A percentile compares a stretch with the other conserved stretches of the same genome.
Conservation (phyloP, 306 rosid species). For the Vigna angularis region DNA sequence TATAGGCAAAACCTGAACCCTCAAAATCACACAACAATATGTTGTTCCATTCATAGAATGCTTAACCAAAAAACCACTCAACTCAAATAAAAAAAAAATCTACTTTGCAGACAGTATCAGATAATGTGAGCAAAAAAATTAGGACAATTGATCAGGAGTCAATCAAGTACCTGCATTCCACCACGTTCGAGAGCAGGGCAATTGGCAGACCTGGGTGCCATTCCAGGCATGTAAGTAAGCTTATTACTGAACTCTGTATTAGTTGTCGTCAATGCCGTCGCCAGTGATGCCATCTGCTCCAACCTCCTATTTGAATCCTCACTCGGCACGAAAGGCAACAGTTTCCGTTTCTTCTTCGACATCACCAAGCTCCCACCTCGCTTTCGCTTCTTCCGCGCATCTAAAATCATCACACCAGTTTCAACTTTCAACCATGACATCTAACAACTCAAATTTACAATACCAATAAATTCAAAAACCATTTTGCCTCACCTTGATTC, state of each 20-base stretch:
- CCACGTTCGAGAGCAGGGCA: conserved; percentile 68
- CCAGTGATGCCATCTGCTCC: conserved; percentile 91
- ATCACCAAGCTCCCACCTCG: conserved; percentile 60
- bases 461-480: not conserved
- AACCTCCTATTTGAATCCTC: conserved; percentile 70
- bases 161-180: conserved; percentile 88
- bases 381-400: conserved; percentile 65
- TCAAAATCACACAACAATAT: not conserved
- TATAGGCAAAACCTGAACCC: not conserved
- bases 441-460: not conserved
- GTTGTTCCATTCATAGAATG: not conserved
- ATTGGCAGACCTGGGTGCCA: conserved; percentile 87
- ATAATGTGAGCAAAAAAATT: not conserved
- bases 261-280: conserved; percentile 85
- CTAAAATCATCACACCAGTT: conserved; percentile 38
- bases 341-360: conserved; percentile 72
- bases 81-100: not conserved
- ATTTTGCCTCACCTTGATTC: conserved; percentile 56
- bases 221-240: conserved; percentile 72
- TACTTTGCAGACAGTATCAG: not conserved
- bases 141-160: not conserved
- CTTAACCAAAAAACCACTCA: not conserved
- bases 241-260: conserved; percentile 71
- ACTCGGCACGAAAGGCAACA: conserved; percentile 65
- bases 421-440: not conserved